These are phyloP conservation scores for Sequoia sempervirens DNA, from an alignment of 75 land plant species.

Conservation along the genomic window DNA sequence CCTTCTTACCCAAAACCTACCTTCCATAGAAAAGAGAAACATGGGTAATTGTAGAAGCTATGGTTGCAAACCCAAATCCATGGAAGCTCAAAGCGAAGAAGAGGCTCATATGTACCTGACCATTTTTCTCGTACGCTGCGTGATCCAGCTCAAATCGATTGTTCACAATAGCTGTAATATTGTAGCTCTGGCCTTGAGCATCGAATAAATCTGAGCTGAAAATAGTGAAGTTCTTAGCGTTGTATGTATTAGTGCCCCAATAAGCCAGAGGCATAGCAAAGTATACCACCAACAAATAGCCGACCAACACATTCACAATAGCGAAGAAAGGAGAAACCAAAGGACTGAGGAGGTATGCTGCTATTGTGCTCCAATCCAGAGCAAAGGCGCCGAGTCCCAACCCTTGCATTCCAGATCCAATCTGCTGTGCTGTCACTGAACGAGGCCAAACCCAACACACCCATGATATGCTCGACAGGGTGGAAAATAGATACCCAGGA, in stretches of 20 bases:
- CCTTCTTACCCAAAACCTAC: conserved; percentile 21
- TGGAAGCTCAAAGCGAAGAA: conserved; percentile 66
- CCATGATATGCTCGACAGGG: conserved; percentile 59
- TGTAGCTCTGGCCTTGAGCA: conserved; percentile 39
- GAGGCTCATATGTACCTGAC: conserved; percentile 58
- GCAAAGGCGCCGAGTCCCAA: conserved; percentile 66
- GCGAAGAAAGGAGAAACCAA: conserved; percentile 64
- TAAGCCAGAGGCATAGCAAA: conserved; percentile 45
- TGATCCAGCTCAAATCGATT: conserved; percentile 54
- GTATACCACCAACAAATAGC: conserved; percentile 46
- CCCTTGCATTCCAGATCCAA: conserved; percentile 64
- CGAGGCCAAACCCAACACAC: conserved; percentile 55
- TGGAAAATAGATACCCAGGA: conserved; percentile 70
- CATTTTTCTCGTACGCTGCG: conserved; percentile 35
- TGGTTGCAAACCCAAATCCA: neutral
- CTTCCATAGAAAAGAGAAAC: too few species aligned
- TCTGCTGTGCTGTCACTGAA: conserved; percentile 26
- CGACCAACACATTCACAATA: conserved; percentile 56
- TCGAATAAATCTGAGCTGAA: conserved; percentile 55
- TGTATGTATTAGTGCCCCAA: conserved; percentile 49
- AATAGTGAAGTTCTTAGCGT: conserved; percentile 62
- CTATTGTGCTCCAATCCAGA: conserved; percentile 63
- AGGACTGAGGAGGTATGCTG: conserved; percentile 67
- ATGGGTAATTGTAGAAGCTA: too few species aligned
- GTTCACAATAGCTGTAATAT: conserved; percentile 61